A percentile compares a stretch with the other conserved stretches of the same genome.
Conservation (phyloP, 176 grass and related monocot genomes). For the Triticum aestivum region IWGSC_CS_RefSeq_v2.1 NC_057800.1:468940617-468941116, state of each 20-base stretch:
- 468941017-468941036: conserved; percentile 83
- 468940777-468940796: conserved; percentile 59
- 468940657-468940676: conserved; percentile 56
- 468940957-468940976: conserved; percentile 58
- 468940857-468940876: conserved; percentile 31
- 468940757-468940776: conserved; percentile 77
- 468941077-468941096: conserved; percentile 57
- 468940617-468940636: conserved; percentile 43
- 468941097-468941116: conserved; percentile 40
- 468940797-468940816: conserved; percentile 41
- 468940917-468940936: conserved; percentile 66
- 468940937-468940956: conserved; percentile 52
- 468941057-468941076: conserved; percentile 56
- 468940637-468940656: conserved; percentile 45
- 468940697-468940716: conserved; percentile 65
- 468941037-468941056: conserved; percentile 61
- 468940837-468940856: conserved; percentile 49
- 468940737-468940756: conserved; percentile 89
- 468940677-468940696: conserved; percentile 53
- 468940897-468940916: conserved; percentile 87
- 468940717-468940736: conserved; percentile 78
- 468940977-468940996: conserved; percentile 56
- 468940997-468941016: conserved; percentile 71
- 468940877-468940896: conserved; percentile 47
- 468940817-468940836: conserved; percentile 64